Evolutionary conservation across 2,329 filamentous ascomycete species (phyloP), one percentile per base, ranked within the genome.

Genomic region (Xylaria sp.): DNA sequence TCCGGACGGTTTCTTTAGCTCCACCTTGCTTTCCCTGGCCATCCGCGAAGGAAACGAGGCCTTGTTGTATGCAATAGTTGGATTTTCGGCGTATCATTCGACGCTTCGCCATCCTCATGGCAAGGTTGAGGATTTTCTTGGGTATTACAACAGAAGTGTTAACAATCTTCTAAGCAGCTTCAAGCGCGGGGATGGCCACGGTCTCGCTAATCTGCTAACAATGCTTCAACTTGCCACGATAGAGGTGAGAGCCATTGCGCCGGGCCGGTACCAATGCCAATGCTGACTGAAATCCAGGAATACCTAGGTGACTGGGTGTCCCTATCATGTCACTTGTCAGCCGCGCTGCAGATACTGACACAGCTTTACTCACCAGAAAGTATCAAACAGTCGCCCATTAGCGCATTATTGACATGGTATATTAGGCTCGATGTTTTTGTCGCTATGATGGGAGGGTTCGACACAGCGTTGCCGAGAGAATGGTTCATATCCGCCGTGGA

Each of bases 261-360:
- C 69, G 21, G 28, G 47, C 40, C 8, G 25, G 37, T 23, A 11
- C 43, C 25, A 59, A 45, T 47, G 28, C 5, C n/a, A 38, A 51
- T 57, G 57, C 67, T 72, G 42, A 66, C 46, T 17, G 58, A 51
- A 46, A 25, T 54, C 46, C 71, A 97, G 92, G 95, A 98, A 78
- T 96, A 93, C 71, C 83, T 98, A 47, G 95, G 95, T 12, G 95
- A 99, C 74, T 98, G 93, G 93, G 87, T 96, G 56, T 97, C 96
- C 71, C 82, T 98, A 15, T 89, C 95, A 77, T 92, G 93, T 21
- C 95, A 98, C 74, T 94, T 97, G 75, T 92, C 90, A 73, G 95
- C 94, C 11, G 95, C 95, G 0, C 87, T 91, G 72, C 87, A 92
- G 66, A 89, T 98, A 70, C 80, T 98, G 47, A 90, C 84, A 1